Evolutionary conservation across 805 yeast genomes (phyloP), one percentile per base, ranked within the genome.

Genomic region (Saturnispora diversa): DNA sequence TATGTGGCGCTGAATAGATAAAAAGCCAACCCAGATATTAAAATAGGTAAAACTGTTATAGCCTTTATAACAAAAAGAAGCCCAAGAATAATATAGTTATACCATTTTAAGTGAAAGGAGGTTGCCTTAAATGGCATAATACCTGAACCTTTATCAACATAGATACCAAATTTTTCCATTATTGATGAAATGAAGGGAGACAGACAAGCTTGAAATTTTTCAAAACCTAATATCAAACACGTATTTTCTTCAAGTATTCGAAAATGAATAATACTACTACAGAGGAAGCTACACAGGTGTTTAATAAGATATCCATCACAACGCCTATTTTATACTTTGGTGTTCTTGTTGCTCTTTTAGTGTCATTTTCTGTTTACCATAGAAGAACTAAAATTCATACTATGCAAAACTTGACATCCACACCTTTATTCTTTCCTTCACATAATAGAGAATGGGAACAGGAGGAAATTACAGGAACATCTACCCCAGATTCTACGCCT

Each of bases 141-240:
- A n/a, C 96, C 96, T 1, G 96, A 87, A 4, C 90, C 92, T 46
- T 78, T 83, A 55, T 86, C 96, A 59, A 95, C 72, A 80, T 84
- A 86, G 45, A 72, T 71, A 20, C 92, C 77, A 62, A 75, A 87
- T 61, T 83, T 80, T 62, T 84, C 94, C 95, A 87, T 82, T 9
- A 8, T 40, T 7, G 16, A 17, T 22, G 6, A 22, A 5, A 15
- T 16, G 21, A 23, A 10, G 5, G 5, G 6, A 25, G 16, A 16
- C 11, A 33, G 24, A 33, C 23, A 23, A 23, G 5, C 13, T 10
- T n/a, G 21, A 26, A 26, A 26, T 15, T 6, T 11, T 6, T 7
- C 29, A 26, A 12, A 6, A 9, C n/a, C n/a, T n/a, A n/a, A n/a
- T n/a, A n/a, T n/a, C 29, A 26, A n/a, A 26, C 9, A 26, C 29